Percentiles rank a stretch among this genome's conserved stretches.
phyloP scores from a whole-genome alignment of 805 yeast species.

The Lipomyces lipofer region DNA sequence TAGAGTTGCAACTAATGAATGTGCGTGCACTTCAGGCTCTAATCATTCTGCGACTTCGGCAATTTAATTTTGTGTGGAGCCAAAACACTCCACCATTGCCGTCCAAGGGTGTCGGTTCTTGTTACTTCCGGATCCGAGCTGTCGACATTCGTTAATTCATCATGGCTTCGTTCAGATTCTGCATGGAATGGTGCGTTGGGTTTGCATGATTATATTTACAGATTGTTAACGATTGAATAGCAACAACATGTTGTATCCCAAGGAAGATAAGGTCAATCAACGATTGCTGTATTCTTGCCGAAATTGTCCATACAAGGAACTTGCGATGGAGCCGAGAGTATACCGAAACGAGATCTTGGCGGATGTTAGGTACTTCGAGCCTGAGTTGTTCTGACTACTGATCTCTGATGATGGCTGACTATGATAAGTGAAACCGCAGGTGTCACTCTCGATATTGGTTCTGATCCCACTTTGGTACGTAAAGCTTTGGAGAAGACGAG shows the following conservation, averaged over 20 bases:
- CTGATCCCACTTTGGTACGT: constrained; percentile 81
- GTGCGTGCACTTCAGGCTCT: too few relatives aligned
- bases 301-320: constrained; percentile 89
- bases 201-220: background rate
- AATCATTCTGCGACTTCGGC: too few relatives aligned
- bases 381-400: background rate
- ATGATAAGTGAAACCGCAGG: constrained; percentile 80
- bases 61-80: too few relatives aligned
- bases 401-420: background rate
- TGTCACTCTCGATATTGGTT: constrained; percentile 90
- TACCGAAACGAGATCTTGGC: constrained; percentile 91
- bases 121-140: too few relatives aligned
- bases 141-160: background rate
- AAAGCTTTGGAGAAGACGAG: background rate
- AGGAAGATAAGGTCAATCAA: constrained; percentile 81
- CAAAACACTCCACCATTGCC: too few relatives aligned
- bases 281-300: constrained; percentile 87
- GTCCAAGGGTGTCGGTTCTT: too few relatives aligned
- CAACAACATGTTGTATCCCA: constrained; percentile 97
- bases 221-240: background rate
- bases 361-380: constrained; percentile 57
- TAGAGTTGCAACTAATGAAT: too few relatives aligned
- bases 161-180: constrained; percentile 93
- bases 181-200: constrained; percentile 69
- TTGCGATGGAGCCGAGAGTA: constrained; percentile 83